Base-by-base conservation (phyloP, 768 basidiomycete species). In the Russula sp. region DNA sequence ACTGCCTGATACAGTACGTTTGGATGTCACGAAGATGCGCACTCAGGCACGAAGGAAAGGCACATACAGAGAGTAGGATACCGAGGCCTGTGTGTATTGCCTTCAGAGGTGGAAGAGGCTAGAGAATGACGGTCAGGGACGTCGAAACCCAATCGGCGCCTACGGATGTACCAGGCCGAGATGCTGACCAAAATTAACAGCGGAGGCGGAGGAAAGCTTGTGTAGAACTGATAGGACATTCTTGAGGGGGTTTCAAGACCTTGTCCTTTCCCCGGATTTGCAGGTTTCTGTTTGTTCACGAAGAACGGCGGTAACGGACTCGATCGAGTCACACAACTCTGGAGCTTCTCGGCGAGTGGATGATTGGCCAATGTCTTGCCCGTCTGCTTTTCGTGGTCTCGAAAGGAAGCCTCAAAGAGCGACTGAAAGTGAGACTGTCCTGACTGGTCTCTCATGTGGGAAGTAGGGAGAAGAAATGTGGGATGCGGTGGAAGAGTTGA, bases 251-350 rank as follows among this genome's bases (percentile, higher is more conserved):
- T n/a, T 46, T 46, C 9, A 22, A 22, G n/a, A 46, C 20, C 22
- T 46, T 46, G 44, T 46, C 44, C 44, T n/a, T 46, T 46, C n/a
- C n/a, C 3, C n/a, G n/a, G n/a, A 22, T 22, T 46, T 46, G 44
- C 1, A 46, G n/a, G 9, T 10, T 22, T 11, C n/a, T 11, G n/a
- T 46, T 46, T 46, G 44, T 22, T 46, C 44, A 10, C 9, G 44
- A 46, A 46, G n/a, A 46, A 46, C 44, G n/a, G n/a, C 44, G n/a
- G n/a, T 46, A 46, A 46, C 44, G n/a, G n/a, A 22, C n/a, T 46
- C 44, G 44, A n/a, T n/a, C 3, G n/a, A 46, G n/a, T 46, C n/a
- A 46, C n/a, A 46, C 44, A 46, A 22, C 4, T 11, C 10, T 46
- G 44, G n/a, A 46, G 44, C 10, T 22, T 9, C n/a, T n/a, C 9